phyloP scores from a whole-genome alignment of 1,284 basidiomycete genomes.

The Ganoderma boninense region DNA sequence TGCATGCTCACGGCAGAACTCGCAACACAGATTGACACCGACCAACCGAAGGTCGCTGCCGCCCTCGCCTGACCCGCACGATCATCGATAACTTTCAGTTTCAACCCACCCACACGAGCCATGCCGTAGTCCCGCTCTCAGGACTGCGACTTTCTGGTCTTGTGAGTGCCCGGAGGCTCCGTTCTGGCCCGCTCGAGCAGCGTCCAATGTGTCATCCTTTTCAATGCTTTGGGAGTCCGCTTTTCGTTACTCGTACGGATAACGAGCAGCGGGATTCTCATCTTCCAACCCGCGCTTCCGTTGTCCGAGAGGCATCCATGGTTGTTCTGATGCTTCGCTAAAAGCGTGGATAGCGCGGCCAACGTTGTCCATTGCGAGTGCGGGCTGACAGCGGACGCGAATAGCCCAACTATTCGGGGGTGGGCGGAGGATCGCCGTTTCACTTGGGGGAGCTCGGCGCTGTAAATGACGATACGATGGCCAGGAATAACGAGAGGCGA shows the following conservation, averaged over 20 bases:
- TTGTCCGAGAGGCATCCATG: background rate
- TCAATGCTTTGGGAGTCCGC: background rate
- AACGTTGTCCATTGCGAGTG: background rate
- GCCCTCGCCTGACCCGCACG: background rate
- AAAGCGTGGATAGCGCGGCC: background rate
- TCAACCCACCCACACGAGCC: background rate
- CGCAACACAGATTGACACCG: background rate
- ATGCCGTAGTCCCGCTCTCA: background rate
- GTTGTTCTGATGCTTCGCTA: background rate
- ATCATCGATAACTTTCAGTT: slow-evolving; percentile 5
- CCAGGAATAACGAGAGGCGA: background rate
- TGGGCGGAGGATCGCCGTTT: slow-evolving; percentile 1
- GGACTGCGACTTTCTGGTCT: background rate
- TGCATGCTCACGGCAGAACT: background rate
- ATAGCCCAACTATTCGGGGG: background rate
- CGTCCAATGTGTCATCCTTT: background rate
- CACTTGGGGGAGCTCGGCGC: background rate
- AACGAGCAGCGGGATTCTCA: slow-evolving; percentile 7
- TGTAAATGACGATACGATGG: background rate
- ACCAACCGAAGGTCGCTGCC: background rate
- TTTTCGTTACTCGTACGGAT: background rate
- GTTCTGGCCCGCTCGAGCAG: background rate
- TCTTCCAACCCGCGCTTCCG: background rate
- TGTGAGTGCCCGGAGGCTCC: background rate
- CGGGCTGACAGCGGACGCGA: background rate